Base-by-base conservation (phyloP, 192 early-diverging fungal species). In the Backusella morwellensis region DNA sequence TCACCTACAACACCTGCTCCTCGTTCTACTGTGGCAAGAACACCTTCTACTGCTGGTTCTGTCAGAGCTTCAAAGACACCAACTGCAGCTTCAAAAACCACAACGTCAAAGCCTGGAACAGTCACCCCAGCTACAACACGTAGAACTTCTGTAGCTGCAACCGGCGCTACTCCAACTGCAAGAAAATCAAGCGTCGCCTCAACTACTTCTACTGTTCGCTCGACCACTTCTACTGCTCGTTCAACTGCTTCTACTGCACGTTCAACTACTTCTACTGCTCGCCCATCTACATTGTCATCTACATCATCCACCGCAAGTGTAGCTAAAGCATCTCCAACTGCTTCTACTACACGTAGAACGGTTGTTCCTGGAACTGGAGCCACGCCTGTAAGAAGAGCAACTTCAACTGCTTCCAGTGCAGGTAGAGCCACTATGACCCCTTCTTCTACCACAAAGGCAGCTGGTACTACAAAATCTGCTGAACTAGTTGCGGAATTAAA, bases 401-500 rank as follows among this genome's bases (percentile, higher is more conserved):
- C 70, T 8, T 35, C 67, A 8, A 68, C 35, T 19, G 35, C 35
- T 8, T 68, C 67, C 35, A 68, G 67, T 35, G 67, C 29, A 34
- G 35, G 67, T 68, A 34, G 67, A 68, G 42, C 70, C 19, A 40
- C 29, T 7, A 72, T 44, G 23, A 41, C 42, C 11, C 23, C 69
- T 15, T 47, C 26, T 34, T 41, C 40, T 32, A 72, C 40, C n/a
- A 72, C 40, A 26, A 72, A 29, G 29, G 6, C 41, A 23, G 14
- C 32, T 32, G 41, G 40, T 50, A 72, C 40, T 26, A 21, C 73
- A 12, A 36, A 63, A 44, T 68, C 76, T 29, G 41, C 69, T 47
- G 76, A 77, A 40, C 21, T 70, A 19, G 26, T 42, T 23, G 69
- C 52, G 29, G 69, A 77, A 63, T 21, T 77, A 7, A 77, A 77